Base-by-base conservation (phyloP, 1,284 basidiomycete species). In the Tilletia indica region DNA sequence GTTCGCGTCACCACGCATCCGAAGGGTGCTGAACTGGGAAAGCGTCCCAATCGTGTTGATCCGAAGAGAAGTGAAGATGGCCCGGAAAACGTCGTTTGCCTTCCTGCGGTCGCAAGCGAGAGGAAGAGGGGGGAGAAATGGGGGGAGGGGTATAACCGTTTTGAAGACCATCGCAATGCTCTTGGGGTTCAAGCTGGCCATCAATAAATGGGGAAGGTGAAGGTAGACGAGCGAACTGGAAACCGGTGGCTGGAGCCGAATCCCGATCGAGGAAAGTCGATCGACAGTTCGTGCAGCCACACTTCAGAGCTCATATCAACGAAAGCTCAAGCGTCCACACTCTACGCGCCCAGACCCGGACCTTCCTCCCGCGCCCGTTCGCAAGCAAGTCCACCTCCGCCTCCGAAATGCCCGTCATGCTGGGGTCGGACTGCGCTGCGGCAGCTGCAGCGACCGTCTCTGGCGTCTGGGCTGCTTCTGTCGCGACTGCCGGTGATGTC, bases 261-360 rank as follows among this genome's bases (percentile, higher is more conserved):
- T 45, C 42, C 42, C 6, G 42, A 45, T 45, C 42, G 9, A 45
- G 14, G 42, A 14, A 45, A 14, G 14, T 45, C 42, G 25, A 45
- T 45, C 42, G 42, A 14, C 1, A 8, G 42, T 14, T 9, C 3
- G 14, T 45, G 51, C 21, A 12, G 51, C 6, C 11, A 54, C 51
- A 8, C 56, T 5, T 12, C 47, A 31, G 25, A 31, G 39, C 14
- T 89, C 92, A 79, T 80, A 97, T 93, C 88, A 98, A 86, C 85
- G 93, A 95, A 75, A 98, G 88, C 87, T 99, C 96, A 70, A 99
- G 87, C 5, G 96, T 99, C 96, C 96, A 99, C n/a, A 99, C 95
- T 72, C 97, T 88, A 73, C 96, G 89, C 34, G 95, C 94, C 95
- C 97, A 99, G 61, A 99, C 88, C 3, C 82, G 75, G 6, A 82